Conservation (phyloP, 331 rosid species). For the Phaseolus coccineus region DNA sequence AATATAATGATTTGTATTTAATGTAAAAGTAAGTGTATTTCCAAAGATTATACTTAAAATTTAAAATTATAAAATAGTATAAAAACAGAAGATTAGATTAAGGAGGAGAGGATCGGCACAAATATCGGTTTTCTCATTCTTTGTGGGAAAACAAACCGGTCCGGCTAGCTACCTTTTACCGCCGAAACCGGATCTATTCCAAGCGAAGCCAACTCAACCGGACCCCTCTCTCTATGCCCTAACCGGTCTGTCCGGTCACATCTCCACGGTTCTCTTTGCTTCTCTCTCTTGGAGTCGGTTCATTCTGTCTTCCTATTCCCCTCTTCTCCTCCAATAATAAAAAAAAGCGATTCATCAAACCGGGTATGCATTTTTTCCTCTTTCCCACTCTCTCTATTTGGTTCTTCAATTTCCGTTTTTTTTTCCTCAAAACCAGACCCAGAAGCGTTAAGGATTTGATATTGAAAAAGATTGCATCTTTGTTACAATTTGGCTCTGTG, state of each 20-base stretch:
- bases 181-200: conserved; percentile 54
- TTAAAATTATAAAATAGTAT: not conserved
- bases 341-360: conserved; percentile 28
- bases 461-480: conserved; percentile 31
- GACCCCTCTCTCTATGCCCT: conserved; percentile 50
- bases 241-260: conserved; percentile 72
- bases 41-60: no score
- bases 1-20: no score
- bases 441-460: not conserved
- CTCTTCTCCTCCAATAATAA: conserved; percentile 7
- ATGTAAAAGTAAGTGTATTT: no score
- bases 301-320: conserved; percentile 49
- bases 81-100: conserved; percentile 34
- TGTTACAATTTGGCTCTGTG: conserved; percentile 28
- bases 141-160: conserved; percentile 51
- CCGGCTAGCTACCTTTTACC: conserved; percentile 38
- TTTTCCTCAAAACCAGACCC: not conserved
- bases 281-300: conserved; percentile 57
- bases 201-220: conserved; percentile 49
- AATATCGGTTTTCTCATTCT: conserved; percentile 47
- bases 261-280: conserved; percentile 51
- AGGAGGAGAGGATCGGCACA: conserved; percentile 48
- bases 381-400: not conserved
- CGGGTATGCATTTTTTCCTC: conserved; percentile 54
- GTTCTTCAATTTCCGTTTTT: conserved; percentile 16